Percentiles rank a stretch among this genome's conserved stretches.
Evolutionary conservation across 1,284 basidiomycete genomes (phyloP).

Genomic region (Sporisorium graminicola): DNA sequence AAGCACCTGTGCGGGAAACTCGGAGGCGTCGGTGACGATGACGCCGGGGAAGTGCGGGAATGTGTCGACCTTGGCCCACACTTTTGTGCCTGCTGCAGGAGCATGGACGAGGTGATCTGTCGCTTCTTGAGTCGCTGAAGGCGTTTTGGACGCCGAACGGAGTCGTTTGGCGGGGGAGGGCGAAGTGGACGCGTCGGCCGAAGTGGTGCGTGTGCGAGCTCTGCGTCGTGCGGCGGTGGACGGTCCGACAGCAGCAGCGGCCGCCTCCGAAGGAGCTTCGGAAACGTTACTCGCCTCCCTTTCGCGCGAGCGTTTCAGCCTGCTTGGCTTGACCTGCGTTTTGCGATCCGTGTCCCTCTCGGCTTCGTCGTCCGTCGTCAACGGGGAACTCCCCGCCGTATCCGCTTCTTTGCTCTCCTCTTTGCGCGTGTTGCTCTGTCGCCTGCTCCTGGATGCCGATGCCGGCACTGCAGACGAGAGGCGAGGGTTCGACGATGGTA

Average conservation of each 20-base stretch:
- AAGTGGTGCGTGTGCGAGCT: constrained; percentile 11
- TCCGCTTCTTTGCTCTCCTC: constrained; percentile 6
- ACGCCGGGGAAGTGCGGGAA: constrained; percentile 35
- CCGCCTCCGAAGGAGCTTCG: not conserved
- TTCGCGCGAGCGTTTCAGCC: constrained; percentile 15
- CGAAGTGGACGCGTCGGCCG: constrained; percentile 14
- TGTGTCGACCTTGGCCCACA: constrained; percentile 48
- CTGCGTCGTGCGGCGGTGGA: constrained; percentile 22
- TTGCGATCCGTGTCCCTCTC: not conserved
- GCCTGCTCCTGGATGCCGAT: constrained; percentile 2
- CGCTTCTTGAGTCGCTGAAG: constrained; percentile 1
- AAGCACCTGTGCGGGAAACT: constrained; percentile 2
- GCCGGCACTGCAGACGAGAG: not conserved
- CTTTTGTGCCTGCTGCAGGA: constrained; percentile 28
- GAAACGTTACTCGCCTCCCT: constrained; percentile 14
- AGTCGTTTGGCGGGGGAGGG: constrained; percentile 11
- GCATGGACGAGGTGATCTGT: not conserved
- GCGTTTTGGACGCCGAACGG: not conserved
- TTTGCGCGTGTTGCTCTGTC: constrained; percentile 9
- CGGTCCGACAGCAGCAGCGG: not conserved
- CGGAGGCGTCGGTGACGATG: constrained; percentile 12
- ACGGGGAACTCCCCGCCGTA: constrained; percentile 31
- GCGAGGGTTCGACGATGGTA: constrained; percentile 15
- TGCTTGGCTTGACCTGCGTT: not conserved
- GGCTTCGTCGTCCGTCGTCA: constrained; percentile 43